Base-by-base conservation (phyloP, 345 rosid genomes). In the Gynandropsis gynandra region DNA sequence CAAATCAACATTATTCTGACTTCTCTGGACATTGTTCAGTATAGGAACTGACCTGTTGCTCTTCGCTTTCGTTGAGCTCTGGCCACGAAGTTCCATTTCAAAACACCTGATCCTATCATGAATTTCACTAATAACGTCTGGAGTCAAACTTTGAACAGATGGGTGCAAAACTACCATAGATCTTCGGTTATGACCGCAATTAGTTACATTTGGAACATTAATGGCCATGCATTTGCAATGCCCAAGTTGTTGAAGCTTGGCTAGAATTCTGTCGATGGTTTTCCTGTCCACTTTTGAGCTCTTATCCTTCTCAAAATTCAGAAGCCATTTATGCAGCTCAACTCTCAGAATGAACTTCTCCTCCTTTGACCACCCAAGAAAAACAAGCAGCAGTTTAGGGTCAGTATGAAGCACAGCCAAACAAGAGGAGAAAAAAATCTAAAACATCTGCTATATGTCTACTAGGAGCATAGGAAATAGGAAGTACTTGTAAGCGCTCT, bases 231-330 rank as follows among this genome's bases (percentile, higher is more conserved):
- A 77, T 73, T 69, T 87, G 76, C 98, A 90, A 47, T 48, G 76
- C 16, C 95, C 98, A 71, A 80, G 72, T 51, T 77, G 72, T 74
- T 92, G 87, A 79, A 92, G 89, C 64, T 82, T 92, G 32, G 53
- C 55, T 51, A 92, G 68, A 48, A 82, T 72, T 57, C 98, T 74
- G 46, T 77, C 87, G 50, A 84, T 67, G 35, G 93, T 79, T 80
- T 76, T 87, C 68, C 93, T 81, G 65, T 92, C 98, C 72, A 82
- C 67, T 54, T 69, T 71, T 48, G 89, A 71, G 61, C 75, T 34
- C 67, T 80, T 82, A 60, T 84, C 89, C 66, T 76, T 81, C 74
- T 92, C 98, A 67, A 80, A 70, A 74, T 70, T 81, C 52, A 76
- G 56, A 16, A 92, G 95, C 96, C 95, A 80, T 65, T 69, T 77